Base-by-base conservation (phyloP, 192 early-diverging fungal species). In the Backusella tuberculispora region DNA sequence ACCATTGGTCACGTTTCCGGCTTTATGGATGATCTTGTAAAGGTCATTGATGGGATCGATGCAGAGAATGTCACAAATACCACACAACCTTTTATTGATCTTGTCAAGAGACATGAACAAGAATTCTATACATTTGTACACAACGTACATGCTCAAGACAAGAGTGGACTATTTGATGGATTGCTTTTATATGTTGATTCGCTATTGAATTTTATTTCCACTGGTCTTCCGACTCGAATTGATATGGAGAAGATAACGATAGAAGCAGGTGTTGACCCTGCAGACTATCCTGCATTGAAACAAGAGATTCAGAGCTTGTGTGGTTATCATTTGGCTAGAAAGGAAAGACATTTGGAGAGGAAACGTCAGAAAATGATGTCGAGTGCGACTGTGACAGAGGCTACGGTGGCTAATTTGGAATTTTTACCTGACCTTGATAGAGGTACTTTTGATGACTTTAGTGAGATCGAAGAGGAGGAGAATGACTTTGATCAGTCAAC, bases 51-150 rank as follows among this genome's bases (percentile, higher is more conserved):
- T 60, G 69, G 78, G 19, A 56, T 81, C 0, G 81, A 86, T 71
- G 76, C 60, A 7, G 71, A 73, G 5, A 76, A 75, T 26, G 72
- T 74, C 15, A 67, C 40, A 34, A 75, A 79, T 47, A 81, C 73
- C 46, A 73, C 76, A 21, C 85, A 76, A 67, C 79, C 46, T 29
- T 86, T 83, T 80, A 81, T 83, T 15, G 80, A 80, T 15, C 75
- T 89, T 13, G 85, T 85, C 7, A 64, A 82, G 29, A 78, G 81
- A 48, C 88, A 89, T 66, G 75, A 86, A 13, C 80, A 78, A 13
- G 74, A 72, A n/a, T 89, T 89, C 60, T 89, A 89, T 56, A 71
- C 69, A 17, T 89, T 87, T 79, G 86, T 89, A 9, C 85, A 89
- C 45, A 79, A 80, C 24, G 83, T 89, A 19, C 82, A 89, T 56